These are phyloP conservation scores for Xylaria venustula DNA, from an alignment of 495 filamentous ascomycete species.

Conservation along the genomic window DNA sequence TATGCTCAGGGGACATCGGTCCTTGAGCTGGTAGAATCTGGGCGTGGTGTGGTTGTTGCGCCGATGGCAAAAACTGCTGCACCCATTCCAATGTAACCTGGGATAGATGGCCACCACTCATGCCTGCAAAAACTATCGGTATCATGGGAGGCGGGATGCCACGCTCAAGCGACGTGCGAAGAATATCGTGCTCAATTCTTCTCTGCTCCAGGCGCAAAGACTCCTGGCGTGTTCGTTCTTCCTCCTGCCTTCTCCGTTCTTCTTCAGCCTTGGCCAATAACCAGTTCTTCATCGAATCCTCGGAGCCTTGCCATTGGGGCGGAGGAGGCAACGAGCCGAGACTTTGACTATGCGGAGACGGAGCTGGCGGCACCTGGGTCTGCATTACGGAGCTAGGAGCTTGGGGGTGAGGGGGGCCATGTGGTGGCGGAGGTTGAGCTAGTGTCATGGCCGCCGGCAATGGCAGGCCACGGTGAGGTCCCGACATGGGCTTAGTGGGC, in stretches of 20 bases:
- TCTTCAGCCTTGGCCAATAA: slow-evolving; percentile 81
- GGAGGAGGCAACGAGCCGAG: slow-evolving; percentile 65
- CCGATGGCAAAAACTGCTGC: slow-evolving; percentile 62
- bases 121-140: slow-evolving; percentile 84
- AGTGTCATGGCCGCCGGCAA: slow-evolving; percentile 71
- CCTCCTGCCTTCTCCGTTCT: slow-evolving; percentile 78
- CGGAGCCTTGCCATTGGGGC: slow-evolving; percentile 69
- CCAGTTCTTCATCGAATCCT: slow-evolving; percentile 82
- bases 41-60: slow-evolving; percentile 51
- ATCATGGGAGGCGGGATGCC: slow-evolving; percentile 85
- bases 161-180: slow-evolving; percentile 73
- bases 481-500: slow-evolving; percentile 59
- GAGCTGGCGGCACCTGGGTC: slow-evolving; percentile 32
- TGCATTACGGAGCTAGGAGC: slow-evolving; percentile 36
- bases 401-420: slow-evolving; percentile 35
- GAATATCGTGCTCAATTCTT: slow-evolving; percentile 78
- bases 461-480: slow-evolving; percentile 73
- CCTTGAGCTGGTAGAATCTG: slow-evolving; percentile 53
- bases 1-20: slow-evolving; percentile 43
- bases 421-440: slow-evolving; percentile 43
- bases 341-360: slow-evolving; percentile 36
- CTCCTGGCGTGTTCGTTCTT: slow-evolving; percentile 85
- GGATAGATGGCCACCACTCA: slow-evolving; percentile 62
- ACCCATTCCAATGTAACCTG: slow-evolving; percentile 66
- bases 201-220: slow-evolving; percentile 74